Evolutionary conservation across 208 protist species (phyloP), one percentile per base, ranked within the genome.

Genomic region (Trypanosoma cruzi): DNA sequence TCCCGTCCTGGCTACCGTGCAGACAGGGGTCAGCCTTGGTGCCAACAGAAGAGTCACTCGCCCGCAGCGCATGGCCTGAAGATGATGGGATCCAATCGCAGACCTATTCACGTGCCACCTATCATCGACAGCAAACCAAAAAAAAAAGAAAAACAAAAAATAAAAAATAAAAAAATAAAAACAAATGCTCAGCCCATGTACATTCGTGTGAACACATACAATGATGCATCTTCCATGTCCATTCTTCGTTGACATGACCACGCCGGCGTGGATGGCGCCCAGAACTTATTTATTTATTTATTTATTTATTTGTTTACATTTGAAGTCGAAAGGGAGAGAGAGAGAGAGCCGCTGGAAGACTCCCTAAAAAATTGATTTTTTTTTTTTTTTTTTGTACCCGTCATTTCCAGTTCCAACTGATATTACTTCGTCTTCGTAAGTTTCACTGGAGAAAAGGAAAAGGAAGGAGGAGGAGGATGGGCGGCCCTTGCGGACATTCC

Each of bases 41-140:
- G 49, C 10, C 18, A 28, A 24, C 28, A 70, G 42, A 32, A 61
- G 26, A 28, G 32, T 36, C 54, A 42, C 18, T 37, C 36, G 53
- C 52, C 62, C 65, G 53, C 65, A 46, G 11, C 63, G 56, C 55
- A 66, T 62, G 29, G 24, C 5, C 10, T 34, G 22, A 49, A 20
- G 11, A 20, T 20, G 44, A 6, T n/a, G n/a, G 44, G 44, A 49
- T 20, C 44, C 44, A 49, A 49, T 49, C 44, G 10, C 44, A 20
- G 44, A 22, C 44, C 44, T 49, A 20, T 40, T 10, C 44, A 22
- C 5, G 16, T 20, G 44, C 44, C 5, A 6, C 44, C 20, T 5
- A 22, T 22, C 44, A 49, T 22, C 16, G 20, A 13, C 44, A 49
- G 44, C 16, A 22, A 20, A 6, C 22, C 54, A 57, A 29, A 24